A percentile compares a stretch with the other conserved stretches of the same genome.
Evolutionary conservation across 768 basidiomycete species (phyloP).

Genomic region (Lanmaoa pseudosensibilis): DNA sequence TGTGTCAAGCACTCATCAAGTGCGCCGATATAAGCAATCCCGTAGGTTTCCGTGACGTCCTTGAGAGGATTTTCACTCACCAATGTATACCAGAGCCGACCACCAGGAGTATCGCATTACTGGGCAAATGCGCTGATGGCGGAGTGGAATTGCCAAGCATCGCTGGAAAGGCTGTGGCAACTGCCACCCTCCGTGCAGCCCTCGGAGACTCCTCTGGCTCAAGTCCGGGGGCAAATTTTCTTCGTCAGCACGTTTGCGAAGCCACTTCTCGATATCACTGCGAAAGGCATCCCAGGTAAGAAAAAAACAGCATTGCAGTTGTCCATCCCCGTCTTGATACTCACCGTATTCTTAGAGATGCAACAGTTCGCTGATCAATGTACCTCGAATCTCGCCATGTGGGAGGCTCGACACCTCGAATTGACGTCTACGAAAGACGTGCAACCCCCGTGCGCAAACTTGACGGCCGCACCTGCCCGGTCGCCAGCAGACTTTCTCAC

Average conservation of each 20-base stretch:
- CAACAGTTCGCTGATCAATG: constrained; percentile 66
- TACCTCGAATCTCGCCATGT: constrained; percentile 63
- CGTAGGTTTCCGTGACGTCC: constrained; percentile 48
- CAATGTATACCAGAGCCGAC: constrained; percentile 69
- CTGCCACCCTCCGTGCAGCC: constrained; percentile 59
- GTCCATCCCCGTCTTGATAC: constrained; percentile 6
- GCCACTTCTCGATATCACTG: constrained; percentile 78
- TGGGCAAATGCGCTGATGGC: constrained; percentile 88
- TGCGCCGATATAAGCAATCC: constrained; percentile 99
- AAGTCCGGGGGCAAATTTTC: constrained; percentile 83
- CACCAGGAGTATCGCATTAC: constrained; percentile 85
- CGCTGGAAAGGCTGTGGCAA: constrained; percentile 76
- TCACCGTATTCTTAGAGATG: constrained; percentile 51
- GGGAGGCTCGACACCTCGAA: constrained; percentile 55
- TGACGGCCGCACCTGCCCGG: constrained; percentile 29
- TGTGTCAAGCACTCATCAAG: constrained; percentile 92
- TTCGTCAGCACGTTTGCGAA: constrained; percentile 83
- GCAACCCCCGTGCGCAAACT: neutral
- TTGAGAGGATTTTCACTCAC: constrained; percentile 8
- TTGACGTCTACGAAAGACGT: constrained; percentile 31
- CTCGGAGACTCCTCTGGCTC: constrained; percentile 53
- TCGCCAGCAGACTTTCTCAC: constrained; percentile 47
- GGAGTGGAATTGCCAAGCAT: constrained; percentile 90
- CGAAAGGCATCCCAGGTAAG: constrained; percentile 73
- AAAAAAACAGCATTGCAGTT: neutral